Evolutionary conservation across 495 filamentous ascomycete species (phyloP).

Genomic region (Daldinia caldariorum): DNA sequence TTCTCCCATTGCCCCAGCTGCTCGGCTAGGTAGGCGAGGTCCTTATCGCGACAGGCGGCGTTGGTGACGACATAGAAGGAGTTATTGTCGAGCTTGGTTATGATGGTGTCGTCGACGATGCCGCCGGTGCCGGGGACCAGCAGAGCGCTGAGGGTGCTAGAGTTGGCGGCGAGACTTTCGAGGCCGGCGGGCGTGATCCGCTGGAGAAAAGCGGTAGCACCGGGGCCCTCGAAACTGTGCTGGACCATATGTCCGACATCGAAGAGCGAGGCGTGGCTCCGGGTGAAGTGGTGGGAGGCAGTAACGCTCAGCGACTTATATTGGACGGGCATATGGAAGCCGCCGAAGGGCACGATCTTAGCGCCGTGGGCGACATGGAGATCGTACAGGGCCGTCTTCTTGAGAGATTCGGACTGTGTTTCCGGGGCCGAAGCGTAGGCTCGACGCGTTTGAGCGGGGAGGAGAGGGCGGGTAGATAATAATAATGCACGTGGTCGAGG

Average conservation of each 20-base stretch:
- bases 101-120: slow-evolving; percentile 92
- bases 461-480: neutral
- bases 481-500: slow-evolving; percentile 14
- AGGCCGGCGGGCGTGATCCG: slow-evolving; percentile 79
- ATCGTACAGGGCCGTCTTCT: slow-evolving; percentile 83
- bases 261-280: slow-evolving; percentile 87
- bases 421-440: slow-evolving; percentile 49
- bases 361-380: slow-evolving; percentile 81
- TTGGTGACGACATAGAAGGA: slow-evolving; percentile 94
- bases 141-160: slow-evolving; percentile 82
- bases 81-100: slow-evolving; percentile 75
- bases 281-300: slow-evolving; percentile 87
- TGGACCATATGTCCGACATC: slow-evolving; percentile 85
- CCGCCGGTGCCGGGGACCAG: slow-evolving; percentile 82
- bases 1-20: slow-evolving; percentile 71
- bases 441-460: slow-evolving; percentile 25
- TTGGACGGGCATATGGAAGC: slow-evolving; percentile 91
- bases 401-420: slow-evolving; percentile 52
- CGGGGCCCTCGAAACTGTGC: slow-evolving; percentile 76
- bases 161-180: slow-evolving; percentile 53
- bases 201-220: slow-evolving; percentile 79
- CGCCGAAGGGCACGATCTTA: slow-evolving; percentile 97
- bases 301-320: slow-evolving; percentile 78
- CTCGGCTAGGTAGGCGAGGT: slow-evolving; percentile 73
- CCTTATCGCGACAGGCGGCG: slow-evolving; percentile 90